phyloP scores from a whole-genome alignment of 257 asterid genomes.

The Apocynum venetum region DNA sequence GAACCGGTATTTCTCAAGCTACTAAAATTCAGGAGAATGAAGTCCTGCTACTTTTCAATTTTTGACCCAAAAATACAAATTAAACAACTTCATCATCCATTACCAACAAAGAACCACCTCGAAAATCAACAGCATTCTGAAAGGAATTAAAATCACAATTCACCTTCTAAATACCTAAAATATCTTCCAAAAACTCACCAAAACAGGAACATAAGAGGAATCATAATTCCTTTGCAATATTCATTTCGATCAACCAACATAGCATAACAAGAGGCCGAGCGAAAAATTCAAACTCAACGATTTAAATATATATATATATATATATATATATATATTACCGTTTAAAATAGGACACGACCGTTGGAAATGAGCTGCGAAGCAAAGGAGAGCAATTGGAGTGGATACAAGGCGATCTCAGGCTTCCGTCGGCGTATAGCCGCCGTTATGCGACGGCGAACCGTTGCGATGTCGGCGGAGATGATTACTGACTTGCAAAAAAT shows the following conservation, averaged over 20 bases:
- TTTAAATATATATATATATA: too few relatives aligned
- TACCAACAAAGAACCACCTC: neutral
- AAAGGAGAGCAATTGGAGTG: neutral
- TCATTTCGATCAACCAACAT: neutral
- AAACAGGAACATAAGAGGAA: neutral
- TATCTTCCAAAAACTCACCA: neutral
- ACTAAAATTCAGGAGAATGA: neutral
- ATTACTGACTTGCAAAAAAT: neutral
- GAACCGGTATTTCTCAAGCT: neutral
- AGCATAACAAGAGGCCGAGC: neutral
- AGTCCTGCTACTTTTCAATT: neutral
- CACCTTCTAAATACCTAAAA: neutral
- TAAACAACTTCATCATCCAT: neutral
- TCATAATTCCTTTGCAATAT: neutral
- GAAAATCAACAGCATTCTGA: conserved; percentile 2
- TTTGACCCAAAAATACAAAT: neutral
- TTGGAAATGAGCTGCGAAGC: conserved; percentile 13
- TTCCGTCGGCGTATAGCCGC: conserved; percentile 22
- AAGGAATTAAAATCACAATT: neutral
- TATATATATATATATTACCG: neutral
- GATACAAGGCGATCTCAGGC: conserved; percentile 3
- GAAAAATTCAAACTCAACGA: neutral
- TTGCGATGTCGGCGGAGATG: conserved; percentile 29
- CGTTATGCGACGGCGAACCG: conserved; percentile 43
- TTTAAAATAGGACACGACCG: conserved; percentile 5